Base-by-base conservation (phyloP, 2,329 filamentous ascomycete species). In the Colletotrichum tropicale region DNA sequence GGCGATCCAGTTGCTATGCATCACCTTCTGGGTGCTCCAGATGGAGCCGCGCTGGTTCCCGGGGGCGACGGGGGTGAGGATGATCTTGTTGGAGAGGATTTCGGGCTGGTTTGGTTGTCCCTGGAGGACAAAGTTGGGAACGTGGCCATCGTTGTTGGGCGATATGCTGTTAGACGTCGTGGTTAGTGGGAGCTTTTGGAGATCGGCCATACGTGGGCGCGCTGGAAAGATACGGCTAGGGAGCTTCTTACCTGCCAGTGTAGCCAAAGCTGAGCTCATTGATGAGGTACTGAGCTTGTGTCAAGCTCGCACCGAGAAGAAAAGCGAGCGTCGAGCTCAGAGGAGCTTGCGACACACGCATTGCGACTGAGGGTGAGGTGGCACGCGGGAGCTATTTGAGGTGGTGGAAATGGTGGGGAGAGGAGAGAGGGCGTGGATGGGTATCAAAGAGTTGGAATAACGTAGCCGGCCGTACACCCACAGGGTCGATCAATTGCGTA, bases 41-140 rank as follows among this genome's bases (percentile, higher is more conserved):
- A 97, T 83, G 66, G 94, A 93, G 76, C 95, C 95, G 83, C 96
- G 92, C 81, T 94, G 93, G 85, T 96, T 96, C 71, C 97, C 97
- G 8, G 96, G 95, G 65, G 93, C 93, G 16, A 96, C 93, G 13
- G 97, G 96, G 2, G 97, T 99, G 73, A 99, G 91, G 83, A 99
- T 94, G 75, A 98, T 83, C 83, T 96, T 95, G 88, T 98, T 96
- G 79, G 96, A 98, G 75, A 98, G 91, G 76, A 94, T 84, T 81
- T 94, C 90, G 78, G 92, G 91, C 43, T 84, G 79, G 77, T 86
- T 83, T 32, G 91, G 95, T 60, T 86, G 87, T 82, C 91, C 91
- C 71, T 88, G 85, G 76, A 92, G 83, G 74, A 85, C 83, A 81
- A 91, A 93, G 82, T 89, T 85, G 76, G 91, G 90, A 66, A 93